A percentile compares a stretch with the other conserved stretches of the same genome.
Evolutionary conservation across 371 early-diverging fungal species (phyloP).

Genomic region (Synchytrium microbalum): DNA sequence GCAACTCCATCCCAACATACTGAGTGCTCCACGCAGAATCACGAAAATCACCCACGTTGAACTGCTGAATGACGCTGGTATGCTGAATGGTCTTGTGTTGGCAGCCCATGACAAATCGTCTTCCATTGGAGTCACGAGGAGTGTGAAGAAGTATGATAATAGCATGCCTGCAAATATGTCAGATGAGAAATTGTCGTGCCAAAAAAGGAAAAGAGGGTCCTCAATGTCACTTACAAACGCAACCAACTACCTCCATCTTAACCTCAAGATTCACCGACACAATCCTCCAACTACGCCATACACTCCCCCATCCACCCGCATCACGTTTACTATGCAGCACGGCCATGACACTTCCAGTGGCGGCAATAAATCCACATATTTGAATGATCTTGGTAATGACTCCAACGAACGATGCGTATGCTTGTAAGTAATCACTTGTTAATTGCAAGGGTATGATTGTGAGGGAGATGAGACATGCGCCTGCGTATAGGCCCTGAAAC

Average conservation of each 20-base stretch:
- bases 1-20: background rate
- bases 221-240: too few species aligned
- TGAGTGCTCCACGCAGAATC: background rate
- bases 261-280: too few species aligned
- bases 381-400: background rate
- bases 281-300: too few species aligned
- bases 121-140: background rate
- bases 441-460: background rate
- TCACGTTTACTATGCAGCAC: background rate
- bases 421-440: background rate
- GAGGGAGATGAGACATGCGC: background rate
- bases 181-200: too few species aligned
- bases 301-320: background rate
- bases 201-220: too few species aligned
- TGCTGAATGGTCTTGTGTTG: background rate
- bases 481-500: background rate
- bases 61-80: conserved; percentile 2
- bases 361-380: background rate
- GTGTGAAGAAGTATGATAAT: background rate
- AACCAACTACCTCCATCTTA: too few species aligned
- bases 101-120: background rate
- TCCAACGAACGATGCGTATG: background rate
- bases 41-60: conserved; percentile 1
- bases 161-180: background rate
- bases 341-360: background rate